Evolutionary conservation across 192 early-diverging fungal species (phyloP).

Genomic region (Coemansia biformis): DNA sequence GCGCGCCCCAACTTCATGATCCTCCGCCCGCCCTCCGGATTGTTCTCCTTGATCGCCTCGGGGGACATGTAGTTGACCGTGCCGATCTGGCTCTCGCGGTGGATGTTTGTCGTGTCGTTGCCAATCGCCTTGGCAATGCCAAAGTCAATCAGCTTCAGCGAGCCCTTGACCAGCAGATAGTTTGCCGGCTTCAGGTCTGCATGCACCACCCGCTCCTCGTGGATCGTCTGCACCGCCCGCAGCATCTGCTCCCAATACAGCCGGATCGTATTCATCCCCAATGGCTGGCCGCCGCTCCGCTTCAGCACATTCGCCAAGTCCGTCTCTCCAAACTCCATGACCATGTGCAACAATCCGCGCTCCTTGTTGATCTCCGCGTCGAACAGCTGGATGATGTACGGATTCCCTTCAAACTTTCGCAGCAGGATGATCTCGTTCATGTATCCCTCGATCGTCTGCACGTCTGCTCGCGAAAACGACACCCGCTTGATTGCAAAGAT

Average conservation of each 20-base stretch:
- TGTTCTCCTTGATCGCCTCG: constrained; percentile 66
- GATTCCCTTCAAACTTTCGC: constrained; percentile 55
- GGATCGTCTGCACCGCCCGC: constrained; percentile 79
- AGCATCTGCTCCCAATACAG: constrained; percentile 94
- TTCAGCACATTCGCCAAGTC: constrained; percentile 68
- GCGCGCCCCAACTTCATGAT: constrained; percentile 66
- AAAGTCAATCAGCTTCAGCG: constrained; percentile 94
- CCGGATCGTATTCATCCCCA: constrained; percentile 70
- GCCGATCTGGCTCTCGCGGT: constrained; percentile 78
- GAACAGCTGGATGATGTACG: constrained; percentile 72
- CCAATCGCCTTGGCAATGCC: constrained; percentile 93
- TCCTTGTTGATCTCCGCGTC: constrained; percentile 67
- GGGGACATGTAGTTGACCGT: constrained; percentile 97
- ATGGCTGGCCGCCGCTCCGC: constrained; percentile 45
- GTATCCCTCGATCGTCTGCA: constrained; percentile 62
- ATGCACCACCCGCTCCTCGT: constrained; percentile 85
- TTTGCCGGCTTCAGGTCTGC: constrained; percentile 95
- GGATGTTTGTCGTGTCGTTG: constrained; percentile 92
- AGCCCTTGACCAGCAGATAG: constrained; percentile 80
- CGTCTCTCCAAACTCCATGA: constrained; percentile 88
- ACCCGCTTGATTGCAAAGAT: constrained; percentile 83
- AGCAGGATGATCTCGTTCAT: constrained; percentile 82
- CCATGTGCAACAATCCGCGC: constrained; percentile 64
- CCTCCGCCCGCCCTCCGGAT: constrained; percentile 23
- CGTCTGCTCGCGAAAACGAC: constrained; percentile 63